Conservation (phyloP, 306 rosid genomes). For the Fragaria iinumae region DNA sequence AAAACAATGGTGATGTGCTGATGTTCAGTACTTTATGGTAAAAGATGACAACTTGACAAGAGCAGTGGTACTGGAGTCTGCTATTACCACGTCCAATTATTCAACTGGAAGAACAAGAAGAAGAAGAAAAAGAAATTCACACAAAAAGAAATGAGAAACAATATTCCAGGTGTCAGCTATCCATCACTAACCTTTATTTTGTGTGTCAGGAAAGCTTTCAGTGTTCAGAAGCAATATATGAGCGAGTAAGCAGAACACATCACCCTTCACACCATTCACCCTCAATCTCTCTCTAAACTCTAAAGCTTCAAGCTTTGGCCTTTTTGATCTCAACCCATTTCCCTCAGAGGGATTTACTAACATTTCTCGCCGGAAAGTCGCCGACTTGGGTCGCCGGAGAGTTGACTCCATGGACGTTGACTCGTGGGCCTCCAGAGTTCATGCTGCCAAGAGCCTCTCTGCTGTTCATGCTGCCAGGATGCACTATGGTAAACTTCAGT, state of each 20-base stretch:
- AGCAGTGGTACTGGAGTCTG: not conserved
- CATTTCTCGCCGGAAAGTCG: constrained; percentile 18
- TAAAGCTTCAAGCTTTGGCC: constrained; percentile 8
- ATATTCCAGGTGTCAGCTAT: constrained; percentile 44
- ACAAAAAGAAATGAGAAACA: not conserved
- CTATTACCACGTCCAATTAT: not conserved
- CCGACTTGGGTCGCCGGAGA: constrained; percentile 20
- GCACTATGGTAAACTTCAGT: constrained; percentile 58
- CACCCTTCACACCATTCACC: constrained; percentile 24
- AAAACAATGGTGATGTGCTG: not conserved
- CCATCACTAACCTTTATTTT: constrained; percentile 26
- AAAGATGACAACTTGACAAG: not conserved
- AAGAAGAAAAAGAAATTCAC: not conserved
- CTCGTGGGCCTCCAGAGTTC: constrained; percentile 60
- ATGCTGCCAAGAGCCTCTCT: constrained; percentile 53
- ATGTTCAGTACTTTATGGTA: not conserved
- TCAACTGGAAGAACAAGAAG: not conserved
- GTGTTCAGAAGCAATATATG: constrained; percentile 41
- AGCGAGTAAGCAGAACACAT: constrained; percentile 29
- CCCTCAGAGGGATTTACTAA: not conserved
- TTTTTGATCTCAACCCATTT: constrained; percentile 23
- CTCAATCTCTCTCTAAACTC: not conserved
- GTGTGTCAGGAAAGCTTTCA: constrained; percentile 51
- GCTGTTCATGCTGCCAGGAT: constrained; percentile 56
- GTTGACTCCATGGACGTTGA: constrained; percentile 63